Conservation (phyloP, 352 stramenopile species). For the Saprolegnia diclina region DNA sequence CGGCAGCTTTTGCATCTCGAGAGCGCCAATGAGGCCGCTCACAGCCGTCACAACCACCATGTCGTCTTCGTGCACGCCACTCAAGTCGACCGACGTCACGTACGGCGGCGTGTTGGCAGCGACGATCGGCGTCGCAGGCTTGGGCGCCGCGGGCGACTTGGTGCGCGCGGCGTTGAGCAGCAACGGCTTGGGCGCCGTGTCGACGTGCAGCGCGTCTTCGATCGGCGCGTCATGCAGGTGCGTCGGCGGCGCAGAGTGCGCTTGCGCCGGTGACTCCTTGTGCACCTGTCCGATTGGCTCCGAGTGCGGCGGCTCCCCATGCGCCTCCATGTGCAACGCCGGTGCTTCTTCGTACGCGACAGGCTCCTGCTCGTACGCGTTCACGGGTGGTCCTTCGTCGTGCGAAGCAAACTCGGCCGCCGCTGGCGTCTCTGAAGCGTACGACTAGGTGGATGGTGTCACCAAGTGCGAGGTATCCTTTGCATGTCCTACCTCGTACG, state of each 20-base stretch:
- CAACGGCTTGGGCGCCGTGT: slow-evolving; percentile 2
- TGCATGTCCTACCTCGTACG: no score
- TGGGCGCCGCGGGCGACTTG: neutral
- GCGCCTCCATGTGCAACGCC: neutral
- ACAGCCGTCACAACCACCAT: slow-evolving; percentile 9
- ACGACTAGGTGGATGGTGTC: neutral
- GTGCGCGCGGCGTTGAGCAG: neutral
- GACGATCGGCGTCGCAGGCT: neutral
- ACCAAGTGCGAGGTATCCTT: neutral
- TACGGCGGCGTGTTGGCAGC: neutral
- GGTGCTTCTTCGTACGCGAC: neutral
- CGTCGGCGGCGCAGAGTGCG: neutral
- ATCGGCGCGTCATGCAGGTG: neutral
- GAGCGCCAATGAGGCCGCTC: neutral
- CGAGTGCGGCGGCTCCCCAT: neutral
- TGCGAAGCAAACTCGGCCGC: neutral
- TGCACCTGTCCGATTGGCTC: neutral
- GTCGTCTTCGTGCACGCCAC: slow-evolving; percentile 7
- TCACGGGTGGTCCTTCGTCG: no score
- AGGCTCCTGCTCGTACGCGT: neutral
- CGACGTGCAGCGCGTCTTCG: neutral
- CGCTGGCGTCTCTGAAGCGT: neutral
- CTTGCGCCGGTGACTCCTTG: no score
- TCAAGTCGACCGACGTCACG: neutral
- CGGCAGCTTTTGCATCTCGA: slow-evolving; percentile 24